A percentile compares a stretch with the other conserved stretches of the same genome.
Evolutionary conservation across 345 rosid genomes (phyloP).

Genomic region (Arabis hirsuta): DNA sequence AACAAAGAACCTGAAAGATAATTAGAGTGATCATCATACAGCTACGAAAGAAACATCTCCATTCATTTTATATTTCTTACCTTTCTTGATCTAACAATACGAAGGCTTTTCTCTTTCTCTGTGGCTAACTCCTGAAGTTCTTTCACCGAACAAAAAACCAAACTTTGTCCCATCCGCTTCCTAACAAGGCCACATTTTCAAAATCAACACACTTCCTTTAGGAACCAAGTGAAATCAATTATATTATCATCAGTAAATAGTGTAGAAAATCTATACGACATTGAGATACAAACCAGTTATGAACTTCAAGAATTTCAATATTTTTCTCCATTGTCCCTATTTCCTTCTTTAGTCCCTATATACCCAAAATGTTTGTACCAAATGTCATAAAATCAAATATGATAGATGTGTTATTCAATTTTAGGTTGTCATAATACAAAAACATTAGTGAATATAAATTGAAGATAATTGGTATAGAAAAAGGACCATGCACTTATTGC

Average conservation of each 20-base stretch:
- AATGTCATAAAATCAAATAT: constrained; percentile 3
- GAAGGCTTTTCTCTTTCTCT: constrained; percentile 58
- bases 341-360: constrained; percentile 57
- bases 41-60: neutral
- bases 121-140: constrained; percentile 52
- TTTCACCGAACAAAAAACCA: constrained; percentile 50
- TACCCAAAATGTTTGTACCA: constrained; percentile 8
- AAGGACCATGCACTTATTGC: constrained; percentile 36
- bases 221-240: neutral
- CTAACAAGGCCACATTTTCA: constrained; percentile 41
- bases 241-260: neutral
- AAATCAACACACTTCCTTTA: constrained; percentile 1
- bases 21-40: neutral
- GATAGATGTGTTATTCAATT: neutral
- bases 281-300: constrained; percentile 49
- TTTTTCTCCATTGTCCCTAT: constrained; percentile 46
- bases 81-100: constrained; percentile 62
- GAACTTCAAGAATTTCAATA: constrained; percentile 60
- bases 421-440: constrained; percentile 6
- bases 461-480: neutral
- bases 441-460: neutral
- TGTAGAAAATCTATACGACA: neutral
- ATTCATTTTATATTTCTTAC: constrained; percentile 33
- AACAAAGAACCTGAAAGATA: neutral
- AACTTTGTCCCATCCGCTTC: constrained; percentile 58